Evolutionary conservation across 2,329 filamentous ascomycete species (phyloP).

Genomic region (Xylaria sp.): DNA sequence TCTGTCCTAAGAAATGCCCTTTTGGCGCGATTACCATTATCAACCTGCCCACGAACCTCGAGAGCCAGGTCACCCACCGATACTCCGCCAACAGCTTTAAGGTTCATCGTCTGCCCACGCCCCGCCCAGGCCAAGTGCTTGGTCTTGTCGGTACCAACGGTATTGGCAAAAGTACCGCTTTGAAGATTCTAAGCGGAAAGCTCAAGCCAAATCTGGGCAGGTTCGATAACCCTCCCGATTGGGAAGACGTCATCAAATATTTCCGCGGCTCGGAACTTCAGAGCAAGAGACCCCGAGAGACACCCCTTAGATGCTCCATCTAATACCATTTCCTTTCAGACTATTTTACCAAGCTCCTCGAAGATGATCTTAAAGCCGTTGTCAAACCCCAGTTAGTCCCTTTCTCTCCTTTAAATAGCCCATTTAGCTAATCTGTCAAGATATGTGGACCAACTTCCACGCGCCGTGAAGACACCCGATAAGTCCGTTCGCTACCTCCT

Average conservation of each 20-base stretch:
- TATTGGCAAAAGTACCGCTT: slow-evolving; percentile 99
- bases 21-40: slow-evolving; percentile 99
- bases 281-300: slow-evolving; percentile 52
- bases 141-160: slow-evolving; percentile 98
- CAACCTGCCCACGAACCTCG: slow-evolving; percentile 99
- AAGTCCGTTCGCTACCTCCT: slow-evolving; percentile 82
- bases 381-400: slow-evolving; percentile 80
- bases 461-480: slow-evolving; percentile 81
- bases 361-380: slow-evolving; percentile 96
- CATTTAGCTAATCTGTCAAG: slow-evolving; percentile 12
- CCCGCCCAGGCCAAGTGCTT: slow-evolving; percentile 90
- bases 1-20: slow-evolving; percentile 98
- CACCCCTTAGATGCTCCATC: slow-evolving; percentile 3
- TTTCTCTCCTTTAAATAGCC: not conserved
- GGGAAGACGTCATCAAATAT: slow-evolving; percentile 98
- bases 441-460: slow-evolving; percentile 97
- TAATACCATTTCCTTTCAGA: slow-evolving; percentile 56
- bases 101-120: slow-evolving; percentile 94
- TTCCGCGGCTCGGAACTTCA: slow-evolving; percentile 97
- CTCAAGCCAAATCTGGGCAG: slow-evolving; percentile 96
- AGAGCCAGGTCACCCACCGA: slow-evolving; percentile 96
- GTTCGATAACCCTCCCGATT: slow-evolving; percentile 96
- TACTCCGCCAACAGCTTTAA: slow-evolving; percentile 99
- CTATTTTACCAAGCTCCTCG: slow-evolving; percentile 98
- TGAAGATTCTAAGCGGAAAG: slow-evolving; percentile 98